phyloP scores from a whole-genome alignment of 441 rosid genomes.

The Francoa sonchifolia region DNA sequence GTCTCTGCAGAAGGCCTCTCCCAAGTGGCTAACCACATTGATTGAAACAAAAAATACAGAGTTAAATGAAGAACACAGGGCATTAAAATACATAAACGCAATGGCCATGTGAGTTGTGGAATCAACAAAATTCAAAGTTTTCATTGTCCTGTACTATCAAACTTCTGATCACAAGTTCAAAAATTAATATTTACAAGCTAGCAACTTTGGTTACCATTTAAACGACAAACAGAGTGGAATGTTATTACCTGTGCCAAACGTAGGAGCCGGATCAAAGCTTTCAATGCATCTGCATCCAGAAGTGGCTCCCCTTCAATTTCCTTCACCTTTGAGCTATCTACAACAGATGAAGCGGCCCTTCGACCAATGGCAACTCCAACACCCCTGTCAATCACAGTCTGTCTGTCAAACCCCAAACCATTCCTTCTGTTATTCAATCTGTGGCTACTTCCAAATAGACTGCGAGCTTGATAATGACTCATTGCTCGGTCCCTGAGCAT shows the following conservation, averaged over 20 bases:
- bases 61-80: no score
- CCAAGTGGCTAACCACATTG: conserved; percentile 65
- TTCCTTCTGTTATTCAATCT: conserved; percentile 66
- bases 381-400: conserved; percentile 85
- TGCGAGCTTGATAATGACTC: conserved; percentile 96
- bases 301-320: conserved; percentile 92
- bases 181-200: no score
- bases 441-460: conserved; percentile 78
- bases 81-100: no score
- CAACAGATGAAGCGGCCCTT: conserved; percentile 50
- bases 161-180: no score
- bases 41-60: conserved; percentile 8
- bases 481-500: conserved; percentile 92
- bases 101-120: no score
- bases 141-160: no score
- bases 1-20: conserved; percentile 91
- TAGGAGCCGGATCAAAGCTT: conserved; percentile 67
- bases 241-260: conserved; percentile 72
- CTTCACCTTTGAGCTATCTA: conserved; percentile 56
- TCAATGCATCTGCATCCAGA: conserved; percentile 61
- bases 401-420: conserved; percentile 91
- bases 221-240: conserved; percentile 10
- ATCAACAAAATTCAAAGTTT: conserved; percentile 2
- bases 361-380: conserved; percentile 81
- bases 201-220: conserved; percentile 5